These are phyloP conservation scores for Fusarium nodosum DNA, from an alignment of 2,329 filamentous ascomycete genomes.

Conservation along the genomic window DNA sequence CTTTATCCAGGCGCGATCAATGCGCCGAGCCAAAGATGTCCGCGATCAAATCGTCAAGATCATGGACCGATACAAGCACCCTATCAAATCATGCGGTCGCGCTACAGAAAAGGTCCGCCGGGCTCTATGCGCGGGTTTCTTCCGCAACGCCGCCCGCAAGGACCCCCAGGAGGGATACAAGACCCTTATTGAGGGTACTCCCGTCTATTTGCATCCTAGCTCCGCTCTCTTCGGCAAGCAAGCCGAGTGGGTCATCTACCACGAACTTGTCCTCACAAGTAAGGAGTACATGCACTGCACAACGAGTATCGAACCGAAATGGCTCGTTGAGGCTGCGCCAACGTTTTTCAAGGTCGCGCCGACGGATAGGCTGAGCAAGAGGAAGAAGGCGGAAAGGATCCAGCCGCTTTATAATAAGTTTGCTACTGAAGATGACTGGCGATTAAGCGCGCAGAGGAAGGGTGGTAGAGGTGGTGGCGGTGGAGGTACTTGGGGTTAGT, in stretches of 20 bases:
- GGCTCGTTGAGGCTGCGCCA: slow-evolving; percentile 94
- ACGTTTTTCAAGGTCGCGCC: slow-evolving; percentile 98
- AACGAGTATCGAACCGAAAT: slow-evolving; percentile 92
- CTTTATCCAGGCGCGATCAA: slow-evolving; percentile 92
- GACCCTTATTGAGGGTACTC: slow-evolving; percentile 94
- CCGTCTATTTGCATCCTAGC: slow-evolving; percentile 93
- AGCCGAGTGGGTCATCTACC: slow-evolving; percentile 95
- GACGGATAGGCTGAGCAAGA: slow-evolving; percentile 86
- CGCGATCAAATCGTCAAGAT: slow-evolving; percentile 92
- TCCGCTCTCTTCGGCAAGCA: slow-evolving; percentile 95
- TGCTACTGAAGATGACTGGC: slow-evolving; percentile 93
- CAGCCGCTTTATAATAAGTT: slow-evolving; percentile 96
- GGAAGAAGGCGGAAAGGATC: slow-evolving; percentile 94
- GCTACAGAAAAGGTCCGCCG: slow-evolving; percentile 90
- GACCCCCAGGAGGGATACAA: slow-evolving; percentile 98
- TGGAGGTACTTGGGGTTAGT: slow-evolving; percentile 90
- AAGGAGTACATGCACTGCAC: slow-evolving; percentile 99
- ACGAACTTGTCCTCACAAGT: slow-evolving; percentile 89
- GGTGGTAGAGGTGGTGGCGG: slow-evolving; percentile 86
- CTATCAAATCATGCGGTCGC: slow-evolving; percentile 85
- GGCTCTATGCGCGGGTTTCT: slow-evolving; percentile 93
- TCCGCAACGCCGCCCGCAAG: slow-evolving; percentile 94
- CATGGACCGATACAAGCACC: slow-evolving; percentile 90
- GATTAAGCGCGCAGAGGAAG: slow-evolving; percentile 87
- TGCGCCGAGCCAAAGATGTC: slow-evolving; percentile 91